Evolutionary conservation across 2,329 filamentous ascomycete species (phyloP).

Genomic region (Sarocladium oryzae): DNA sequence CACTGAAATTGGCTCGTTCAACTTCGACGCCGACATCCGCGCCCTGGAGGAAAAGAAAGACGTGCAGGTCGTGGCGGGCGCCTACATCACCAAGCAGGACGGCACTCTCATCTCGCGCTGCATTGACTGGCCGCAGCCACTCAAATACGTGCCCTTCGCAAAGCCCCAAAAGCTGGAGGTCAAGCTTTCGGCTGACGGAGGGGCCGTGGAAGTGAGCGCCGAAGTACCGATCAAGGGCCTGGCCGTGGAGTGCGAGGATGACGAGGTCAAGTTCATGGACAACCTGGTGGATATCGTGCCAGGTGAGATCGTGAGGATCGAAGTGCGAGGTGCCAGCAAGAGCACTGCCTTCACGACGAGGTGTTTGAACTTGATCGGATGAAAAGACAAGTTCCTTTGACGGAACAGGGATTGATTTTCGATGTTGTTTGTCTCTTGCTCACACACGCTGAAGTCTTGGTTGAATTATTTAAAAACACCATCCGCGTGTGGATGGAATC

Average conservation of each 20-base stretch:
- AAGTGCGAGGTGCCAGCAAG: conserved; percentile 41
- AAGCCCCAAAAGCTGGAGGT: conserved; percentile 4
- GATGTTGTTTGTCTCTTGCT: too few relatives aligned
- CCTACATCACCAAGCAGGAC: conserved; percentile 41
- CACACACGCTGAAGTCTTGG: too few relatives aligned
- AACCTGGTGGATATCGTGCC: conserved; percentile 64
- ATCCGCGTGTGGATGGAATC: too few relatives aligned
- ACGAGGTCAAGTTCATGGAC: conserved; percentile 54
- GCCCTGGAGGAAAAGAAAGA: not conserved
- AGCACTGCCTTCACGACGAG: conserved; percentile 41
- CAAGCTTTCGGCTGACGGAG: not conserved
- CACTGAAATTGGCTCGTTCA: conserved; percentile 48
- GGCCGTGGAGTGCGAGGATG: conserved; percentile 51
- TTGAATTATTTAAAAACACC: too few relatives aligned
- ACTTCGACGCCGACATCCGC: conserved; percentile 46
- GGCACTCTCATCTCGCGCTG: not conserved
- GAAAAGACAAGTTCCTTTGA: too few relatives aligned
- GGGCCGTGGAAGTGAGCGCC: conserved; percentile 44
- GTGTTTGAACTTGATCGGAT: conserved; percentile 33
- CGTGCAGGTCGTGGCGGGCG: conserved; percentile 42
- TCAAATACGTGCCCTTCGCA: conserved; percentile 7
- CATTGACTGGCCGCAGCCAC: conserved; percentile 10
- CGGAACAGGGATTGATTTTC: too few relatives aligned
- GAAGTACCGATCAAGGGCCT: conserved; percentile 63
- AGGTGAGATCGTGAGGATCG: conserved; percentile 51